Evolutionary conservation across 306 rosid genomes (phyloP), one percentile per base, ranked within the genome.

Genomic region (Arachis hypogaea): DNA sequence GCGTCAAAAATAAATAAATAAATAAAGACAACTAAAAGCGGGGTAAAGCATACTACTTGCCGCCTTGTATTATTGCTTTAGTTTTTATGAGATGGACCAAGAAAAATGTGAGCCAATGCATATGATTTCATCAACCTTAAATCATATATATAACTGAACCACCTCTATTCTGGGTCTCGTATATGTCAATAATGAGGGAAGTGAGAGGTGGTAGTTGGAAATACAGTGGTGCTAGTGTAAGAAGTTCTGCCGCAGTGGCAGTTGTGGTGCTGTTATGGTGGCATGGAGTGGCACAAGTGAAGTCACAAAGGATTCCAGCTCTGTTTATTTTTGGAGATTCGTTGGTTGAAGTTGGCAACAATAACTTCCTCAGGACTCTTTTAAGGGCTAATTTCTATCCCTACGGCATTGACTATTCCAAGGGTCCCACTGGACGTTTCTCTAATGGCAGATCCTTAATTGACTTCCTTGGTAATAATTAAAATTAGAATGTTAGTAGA

Each of bases 321-420:
- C 49, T 91, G 83, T 89, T 91, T 75, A 84, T 87, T 77, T 93
- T 93, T 29, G 98, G 98, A 29, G 98, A 93, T 68, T 91, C 98
- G 7, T 69, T 89, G 78, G 96, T 83, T 65, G 98, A 93, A 11
- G 87, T 82, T 78, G 98, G 98, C 41, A 93, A 93, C 86, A 91
- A 91, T 58, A 93, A 91, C 77, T 85, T 55, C 80, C 80, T 93
- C 0, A 79, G 18, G 28, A 52, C 96, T 1, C 0, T 77, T 0
- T 96, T 96, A 2, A 93, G 59, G 82, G 59, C 98, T 41, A 86
- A 91, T 63, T 93, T 63, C 80, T 79, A 1, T 72, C 97, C 98
- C 47, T 91, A 91, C 33, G 98, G 98, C 65, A 62, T 84, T 50
- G 98, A 93, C 45, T 87, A 68, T 81, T 5, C 2, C 6, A 12